Base-by-base conservation (phyloP, 2,329 filamentous ascomycete genomes). In the Phoma sp. region DNA sequence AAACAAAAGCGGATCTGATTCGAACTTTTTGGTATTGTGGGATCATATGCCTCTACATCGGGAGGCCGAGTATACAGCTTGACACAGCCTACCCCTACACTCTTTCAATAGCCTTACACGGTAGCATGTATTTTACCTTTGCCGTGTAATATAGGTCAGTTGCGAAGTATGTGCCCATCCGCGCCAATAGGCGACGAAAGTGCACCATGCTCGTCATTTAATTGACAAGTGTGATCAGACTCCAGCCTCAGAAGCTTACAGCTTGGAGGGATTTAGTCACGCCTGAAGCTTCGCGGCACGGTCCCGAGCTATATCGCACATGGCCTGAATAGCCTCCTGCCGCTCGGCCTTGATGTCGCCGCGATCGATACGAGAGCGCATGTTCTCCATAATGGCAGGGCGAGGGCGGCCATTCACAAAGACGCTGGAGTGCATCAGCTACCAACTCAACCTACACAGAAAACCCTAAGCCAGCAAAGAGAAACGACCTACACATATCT, bases 301-400 rank as follows among this genome's bases (percentile, higher is more conserved):
- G 68, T 96, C 91, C 46, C 85, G 83, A 27, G 93, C 93, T 69
- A 97, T 97, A 66, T 92, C 89, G 68, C 91, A 91, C 90, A 97
- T 96, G 36, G 93, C 92, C 89, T 89, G 82, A 44, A 96, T 88
- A 5, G 85, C 90, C 62, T 89, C 89, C 51, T 79, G 73, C 57
- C 91, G 84, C 77, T 97, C 93, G 13, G 79, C 79, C 23, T 80
- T 75, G 46, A 87, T 79, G 71, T 93, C 84, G 1, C 82, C 86
- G 47, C 87, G 79, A 13, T 81, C 83, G 67, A 96, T 96, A 47
- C 93, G 82, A 47, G 76, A 72, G 58, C 83, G 83, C 90, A 96
- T 96, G 66, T 96, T 87, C 58, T 85, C 80, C 88, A 96, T 91
- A 50, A 97, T 88, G 57, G 85, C 83, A 1, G 83, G 81, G 52